Conservation (phyloP, 2,329 filamentous ascomycete species). For the Colletotrichum siamense region DNA sequence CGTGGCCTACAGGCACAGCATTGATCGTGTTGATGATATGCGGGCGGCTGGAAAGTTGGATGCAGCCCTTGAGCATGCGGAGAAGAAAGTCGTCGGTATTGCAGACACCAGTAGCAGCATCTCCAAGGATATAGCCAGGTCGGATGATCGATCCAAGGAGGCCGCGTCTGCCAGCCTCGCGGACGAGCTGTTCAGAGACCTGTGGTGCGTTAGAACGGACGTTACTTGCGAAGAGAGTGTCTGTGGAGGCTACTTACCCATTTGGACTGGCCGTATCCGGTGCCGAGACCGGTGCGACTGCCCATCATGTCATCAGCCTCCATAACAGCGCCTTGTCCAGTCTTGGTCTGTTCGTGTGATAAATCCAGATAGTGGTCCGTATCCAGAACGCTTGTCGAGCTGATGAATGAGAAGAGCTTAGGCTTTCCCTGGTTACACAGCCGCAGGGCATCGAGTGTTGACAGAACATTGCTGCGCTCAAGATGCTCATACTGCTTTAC, state of each 20-base stretch:
- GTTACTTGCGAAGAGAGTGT: background rate
- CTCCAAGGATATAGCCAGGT: slow-evolving; percentile 85
- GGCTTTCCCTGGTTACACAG: slow-evolving; percentile 80
- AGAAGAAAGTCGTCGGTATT: slow-evolving; percentile 92
- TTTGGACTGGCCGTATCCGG: slow-evolving; percentile 91
- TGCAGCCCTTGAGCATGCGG: slow-evolving; percentile 84
- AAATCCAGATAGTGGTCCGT: slow-evolving; percentile 80
- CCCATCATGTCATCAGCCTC: slow-evolving; percentile 78
- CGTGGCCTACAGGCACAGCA: slow-evolving; percentile 85
- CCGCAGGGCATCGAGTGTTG: slow-evolving; percentile 76
- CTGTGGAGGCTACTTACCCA: slow-evolving; percentile 53
- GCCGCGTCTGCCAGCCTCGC: slow-evolving; percentile 79
- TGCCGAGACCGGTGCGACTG: slow-evolving; percentile 77
- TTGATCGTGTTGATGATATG: slow-evolving; percentile 85
- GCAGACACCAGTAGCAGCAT: slow-evolving; percentile 71
- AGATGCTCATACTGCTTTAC: slow-evolving; percentile 78
- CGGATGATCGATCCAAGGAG: slow-evolving; percentile 78
- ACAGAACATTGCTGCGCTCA: slow-evolving; percentile 77
- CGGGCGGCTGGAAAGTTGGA: slow-evolving; percentile 76
- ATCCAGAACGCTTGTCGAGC: slow-evolving; percentile 83
- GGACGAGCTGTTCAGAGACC: slow-evolving; percentile 67
- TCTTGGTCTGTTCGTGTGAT: slow-evolving; percentile 51
- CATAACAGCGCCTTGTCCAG: slow-evolving; percentile 67
- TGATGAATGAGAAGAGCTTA: slow-evolving; percentile 83
- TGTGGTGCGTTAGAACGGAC: background rate